Percentiles rank a stretch among this genome's conserved stretches.
Conservation (phyloP, 2,329 filamentous ascomycete genomes). For the Mycosphaerella sp. region DNA sequence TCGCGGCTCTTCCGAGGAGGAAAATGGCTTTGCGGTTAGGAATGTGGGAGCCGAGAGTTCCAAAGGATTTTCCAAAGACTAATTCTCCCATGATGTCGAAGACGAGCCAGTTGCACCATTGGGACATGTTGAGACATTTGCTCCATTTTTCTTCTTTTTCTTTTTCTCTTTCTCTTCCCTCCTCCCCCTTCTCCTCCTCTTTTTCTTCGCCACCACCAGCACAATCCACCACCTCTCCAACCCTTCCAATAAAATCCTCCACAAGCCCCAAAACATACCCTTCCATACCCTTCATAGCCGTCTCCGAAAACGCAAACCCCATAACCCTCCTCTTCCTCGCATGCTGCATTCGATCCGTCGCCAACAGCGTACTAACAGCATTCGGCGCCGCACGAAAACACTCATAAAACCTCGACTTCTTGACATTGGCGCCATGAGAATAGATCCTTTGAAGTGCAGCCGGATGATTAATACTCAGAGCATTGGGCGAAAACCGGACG, state of each 20-base stretch:
- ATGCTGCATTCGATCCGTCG: constrained; percentile 41
- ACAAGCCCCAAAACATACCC: constrained; percentile 23
- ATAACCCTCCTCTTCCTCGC: constrained; percentile 42
- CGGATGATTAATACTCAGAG: constrained; percentile 25
- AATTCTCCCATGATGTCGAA: constrained; percentile 50
- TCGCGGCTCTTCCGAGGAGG: constrained; percentile 40
- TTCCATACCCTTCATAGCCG: constrained; percentile 22
- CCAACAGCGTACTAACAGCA: constrained; percentile 40
- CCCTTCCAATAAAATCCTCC: constrained; percentile 15
- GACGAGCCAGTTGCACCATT: constrained; percentile 37
- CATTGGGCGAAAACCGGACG: constrained; percentile 26
- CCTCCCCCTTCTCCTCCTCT: neutral
- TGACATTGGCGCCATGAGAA: constrained; percentile 42
- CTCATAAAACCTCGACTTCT: constrained; percentile 45
- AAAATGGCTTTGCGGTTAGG: constrained; percentile 37
- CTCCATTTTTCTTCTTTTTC: constrained; percentile 14
- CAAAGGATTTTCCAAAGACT: constrained; percentile 36
- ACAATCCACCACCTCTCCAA: constrained; percentile 8
- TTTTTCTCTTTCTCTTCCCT: too few species aligned
- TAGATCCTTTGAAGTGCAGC: constrained; percentile 44
- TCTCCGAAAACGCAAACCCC: constrained; percentile 41
- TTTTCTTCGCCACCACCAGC: constrained; percentile 9
- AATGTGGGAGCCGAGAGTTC: constrained; percentile 21
- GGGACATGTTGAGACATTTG: constrained; percentile 21
- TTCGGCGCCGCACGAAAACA: constrained; percentile 40